Evolutionary conservation across 1,284 basidiomycete species (phyloP), one percentile per base, ranked within the genome.

Genomic region (Malassezia pachydermatis): DNA sequence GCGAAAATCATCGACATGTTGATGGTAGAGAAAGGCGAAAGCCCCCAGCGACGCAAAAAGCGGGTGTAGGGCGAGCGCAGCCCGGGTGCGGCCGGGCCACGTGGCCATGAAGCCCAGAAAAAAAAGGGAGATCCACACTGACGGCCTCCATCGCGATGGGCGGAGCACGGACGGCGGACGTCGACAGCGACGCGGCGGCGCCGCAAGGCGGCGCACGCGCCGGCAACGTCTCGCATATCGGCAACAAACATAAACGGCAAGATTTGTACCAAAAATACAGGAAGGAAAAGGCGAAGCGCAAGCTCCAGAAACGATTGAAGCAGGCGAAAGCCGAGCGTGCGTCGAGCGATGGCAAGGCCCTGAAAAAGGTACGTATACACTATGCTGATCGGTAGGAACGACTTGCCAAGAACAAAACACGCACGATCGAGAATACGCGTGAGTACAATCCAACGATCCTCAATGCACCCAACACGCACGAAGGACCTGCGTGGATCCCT

Each of bases 361-460:
- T 81, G 84, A 70, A 85, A 82, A 45, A 75, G 76, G 52, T 24
- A 83, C 84, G 75, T 46, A 6, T 5, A 11, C 9, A 41, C 13
- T 11, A 41, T n/a, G n/a, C 33, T 45, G 11, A 29, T 29, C 41
- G 36, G 16, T 41, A 88, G 86, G 83, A 82, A 80, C 80, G 88
- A 53, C 74, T 87, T 30, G 78, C 80, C 5, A 80, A 84, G 63
- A 94, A 95, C 76, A 77, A 90, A 17, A 88, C 92, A 0, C 79
- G 81, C 33, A 98, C 92, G 0, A 81, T 96, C 29, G 92, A 98
- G 70, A 96, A 95, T 72, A 86, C 83, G 43, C 81, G 90, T 54
- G 82, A 89, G 72, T 86, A 80, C 71, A 88, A 94, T 62, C 84
- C 86, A 3, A 86, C 85, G 30, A 83, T 84, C 19, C 68, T 73